Percentiles rank a stretch among this genome's conserved stretches.
Evolutionary conservation across 331 rosid genomes (phyloP).

Genomic region (Spiraea crenata): DNA sequence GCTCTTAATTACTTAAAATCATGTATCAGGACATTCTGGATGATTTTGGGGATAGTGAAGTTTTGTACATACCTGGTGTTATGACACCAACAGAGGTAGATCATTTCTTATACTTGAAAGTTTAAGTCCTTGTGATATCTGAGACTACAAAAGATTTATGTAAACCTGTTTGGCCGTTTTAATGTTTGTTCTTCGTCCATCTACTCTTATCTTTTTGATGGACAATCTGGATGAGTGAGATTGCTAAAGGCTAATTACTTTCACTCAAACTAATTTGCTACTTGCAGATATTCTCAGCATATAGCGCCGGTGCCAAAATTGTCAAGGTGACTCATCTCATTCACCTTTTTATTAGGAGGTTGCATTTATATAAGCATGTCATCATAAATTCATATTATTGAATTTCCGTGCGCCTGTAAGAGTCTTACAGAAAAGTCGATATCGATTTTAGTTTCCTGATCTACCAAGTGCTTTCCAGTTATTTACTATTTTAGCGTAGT

Average conservation of each 20-base stretch:
- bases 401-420: background rate
- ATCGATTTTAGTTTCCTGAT: background rate
- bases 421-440: background rate
- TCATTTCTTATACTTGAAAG: background rate
- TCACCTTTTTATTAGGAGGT: slow-evolving; percentile 14
- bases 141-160: slow-evolving; percentile 8
- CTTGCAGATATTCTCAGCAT: slow-evolving; percentile 70
- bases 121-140: slow-evolving; percentile 2
- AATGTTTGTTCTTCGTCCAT: background rate
- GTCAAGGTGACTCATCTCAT: slow-evolving; percentile 56
- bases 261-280: slow-evolving; percentile 12
- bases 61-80: slow-evolving; percentile 80
- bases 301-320: slow-evolving; percentile 68
- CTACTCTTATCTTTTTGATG: background rate
- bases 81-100: slow-evolving; percentile 97
- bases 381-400: background rate
- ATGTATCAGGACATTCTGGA: slow-evolving; percentile 62
- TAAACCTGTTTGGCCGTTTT: background rate
- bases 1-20: slow-evolving; percentile 10
- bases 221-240: slow-evolving; percentile 1
- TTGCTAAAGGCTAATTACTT: background rate
- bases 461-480: background rate
- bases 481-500: background rate
- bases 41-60: slow-evolving; percentile 37
- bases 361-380: slow-evolving; percentile 3